These are phyloP conservation scores for Tolypocladium ovalisporum DNA, from an alignment of 2,329 filamentous ascomycete species.

Conservation along the genomic window DNA sequence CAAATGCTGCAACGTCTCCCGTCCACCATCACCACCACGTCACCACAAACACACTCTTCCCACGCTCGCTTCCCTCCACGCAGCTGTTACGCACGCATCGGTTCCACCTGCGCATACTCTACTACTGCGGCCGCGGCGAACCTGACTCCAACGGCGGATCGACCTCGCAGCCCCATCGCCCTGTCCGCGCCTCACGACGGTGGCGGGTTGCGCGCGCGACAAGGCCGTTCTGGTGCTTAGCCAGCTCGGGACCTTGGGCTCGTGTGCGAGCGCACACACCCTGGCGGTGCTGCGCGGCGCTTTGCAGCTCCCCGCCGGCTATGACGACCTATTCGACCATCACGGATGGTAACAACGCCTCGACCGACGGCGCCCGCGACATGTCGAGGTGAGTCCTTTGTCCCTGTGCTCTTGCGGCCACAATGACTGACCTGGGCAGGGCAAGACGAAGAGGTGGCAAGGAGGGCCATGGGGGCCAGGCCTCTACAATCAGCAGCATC, in stretches of 20 bases:
- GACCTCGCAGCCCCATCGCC: background rate
- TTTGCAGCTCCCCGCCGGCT: constrained; percentile 14
- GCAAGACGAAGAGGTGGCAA: constrained; percentile 55
- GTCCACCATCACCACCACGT: background rate
- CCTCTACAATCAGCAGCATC: constrained; percentile 81
- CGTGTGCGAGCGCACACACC: constrained; percentile 1
- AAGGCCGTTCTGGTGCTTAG: background rate
- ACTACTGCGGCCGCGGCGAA: too few relatives aligned
- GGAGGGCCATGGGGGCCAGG: constrained; percentile 59
- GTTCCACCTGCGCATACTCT: background rate
- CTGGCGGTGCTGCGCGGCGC: constrained; percentile 1
- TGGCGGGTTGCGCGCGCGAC: background rate
- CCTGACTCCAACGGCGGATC: background rate
- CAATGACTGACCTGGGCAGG: constrained; percentile 20
- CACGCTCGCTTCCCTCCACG: background rate
- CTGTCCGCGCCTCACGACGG: background rate
- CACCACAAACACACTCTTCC: background rate
- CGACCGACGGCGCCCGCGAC: constrained; percentile 25
- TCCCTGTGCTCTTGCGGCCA: background rate
- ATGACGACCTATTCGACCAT: constrained; percentile 48
- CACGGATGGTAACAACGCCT: constrained; percentile 31
- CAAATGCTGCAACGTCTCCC: background rate
- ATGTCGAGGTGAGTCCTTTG: constrained; percentile 34
- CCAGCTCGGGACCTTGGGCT: background rate
- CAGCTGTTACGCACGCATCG: background rate